Percentiles rank a stretch among this genome's conserved stretches.
These are phyloP conservation scores for Dendrocalamus sinicus DNA, from an alignment of 176 grass and related monocot genomes.

Conservation along the genomic window DNA sequence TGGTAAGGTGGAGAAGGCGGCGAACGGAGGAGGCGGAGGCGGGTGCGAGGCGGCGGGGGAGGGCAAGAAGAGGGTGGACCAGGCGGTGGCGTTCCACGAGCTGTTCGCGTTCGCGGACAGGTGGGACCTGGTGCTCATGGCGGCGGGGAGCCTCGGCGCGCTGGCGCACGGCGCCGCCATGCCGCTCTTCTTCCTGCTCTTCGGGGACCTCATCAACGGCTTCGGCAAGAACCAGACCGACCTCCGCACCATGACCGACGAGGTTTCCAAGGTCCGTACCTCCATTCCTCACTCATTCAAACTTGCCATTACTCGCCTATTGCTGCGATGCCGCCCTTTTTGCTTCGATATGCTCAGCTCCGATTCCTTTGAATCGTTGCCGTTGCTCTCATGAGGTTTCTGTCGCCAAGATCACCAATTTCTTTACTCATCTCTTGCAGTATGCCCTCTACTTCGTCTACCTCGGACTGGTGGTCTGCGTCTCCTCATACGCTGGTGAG, in stretches of 20 bases:
- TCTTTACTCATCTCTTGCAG: conserved; percentile 44
- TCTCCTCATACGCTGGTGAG: conserved; percentile 85
- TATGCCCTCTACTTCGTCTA: conserved; percentile 98
- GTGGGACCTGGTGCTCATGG: conserved; percentile 85
- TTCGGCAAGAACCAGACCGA: conserved; percentile 97
- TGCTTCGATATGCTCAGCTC: background rate
- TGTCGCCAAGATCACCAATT: background rate
- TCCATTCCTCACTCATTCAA: background rate
- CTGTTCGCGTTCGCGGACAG: conserved; percentile 83
- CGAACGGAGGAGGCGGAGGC: conserved; percentile 27
- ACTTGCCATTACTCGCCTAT: background rate
- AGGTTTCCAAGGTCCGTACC: conserved; percentile 86
- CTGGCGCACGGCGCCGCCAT: conserved; percentile 92
- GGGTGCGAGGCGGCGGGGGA: conserved; percentile 42
- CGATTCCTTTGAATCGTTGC: background rate
- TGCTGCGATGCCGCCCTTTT: background rate
- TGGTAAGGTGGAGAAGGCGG: conserved; percentile 50
- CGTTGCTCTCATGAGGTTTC: background rate
- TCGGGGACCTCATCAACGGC: conserved; percentile 94
- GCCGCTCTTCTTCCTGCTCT: conserved; percentile 98
- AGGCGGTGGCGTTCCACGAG: conserved; percentile 83
- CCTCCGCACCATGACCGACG: conserved; percentile 86
- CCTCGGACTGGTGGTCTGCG: conserved; percentile 88
- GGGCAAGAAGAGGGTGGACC: conserved; percentile 79
- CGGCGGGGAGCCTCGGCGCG: conserved; percentile 69